Evolutionary conservation across 805 yeast species (phyloP).

Genomic region (Pichia kluyveri): DNA sequence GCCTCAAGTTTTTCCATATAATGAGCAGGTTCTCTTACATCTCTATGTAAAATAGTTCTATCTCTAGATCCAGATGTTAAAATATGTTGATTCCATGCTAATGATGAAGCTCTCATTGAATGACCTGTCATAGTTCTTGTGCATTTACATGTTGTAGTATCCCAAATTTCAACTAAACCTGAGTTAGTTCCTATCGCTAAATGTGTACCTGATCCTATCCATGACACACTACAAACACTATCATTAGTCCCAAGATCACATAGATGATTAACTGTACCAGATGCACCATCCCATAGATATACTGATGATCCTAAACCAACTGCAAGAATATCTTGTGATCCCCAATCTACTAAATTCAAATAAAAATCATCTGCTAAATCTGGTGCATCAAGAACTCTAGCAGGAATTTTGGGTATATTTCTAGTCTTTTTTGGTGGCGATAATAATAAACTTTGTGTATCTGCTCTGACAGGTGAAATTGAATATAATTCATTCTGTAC

Average conservation of each 20-base stretch:
- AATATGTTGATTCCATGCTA: slow-evolving; percentile 92
- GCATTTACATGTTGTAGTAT: slow-evolving; percentile 72
- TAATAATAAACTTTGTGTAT: slow-evolving; percentile 67
- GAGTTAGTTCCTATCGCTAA: slow-evolving; percentile 83
- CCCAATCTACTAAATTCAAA: slow-evolving; percentile 91
- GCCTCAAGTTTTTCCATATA: slow-evolving; percentile 56
- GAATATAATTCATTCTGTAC: slow-evolving; percentile 71
- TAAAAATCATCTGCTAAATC: slow-evolving; percentile 91
- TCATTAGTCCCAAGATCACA: slow-evolving; percentile 65
- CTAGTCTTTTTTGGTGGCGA: slow-evolving; percentile 79
- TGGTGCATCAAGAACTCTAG: slow-evolving; percentile 91
- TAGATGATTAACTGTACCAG: slow-evolving; percentile 73
- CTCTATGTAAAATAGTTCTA: slow-evolving; percentile 75
- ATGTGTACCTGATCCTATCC: slow-evolving; percentile 95
- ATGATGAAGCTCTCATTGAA: slow-evolving; percentile 69
- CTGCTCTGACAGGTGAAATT: slow-evolving; percentile 80
- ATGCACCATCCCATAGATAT: slow-evolving; percentile 82
- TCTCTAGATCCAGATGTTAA: slow-evolving; percentile 85
- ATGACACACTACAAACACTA: slow-evolving; percentile 70
- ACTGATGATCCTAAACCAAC: slow-evolving; percentile 87
- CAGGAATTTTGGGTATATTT: slow-evolving; percentile 77
- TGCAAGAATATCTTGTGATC: slow-evolving; percentile 76
- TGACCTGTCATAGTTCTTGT: slow-evolving; percentile 93
- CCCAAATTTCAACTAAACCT: slow-evolving; percentile 93
- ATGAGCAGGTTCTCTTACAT: slow-evolving; percentile 81